Conservation (phyloP, 306 rosid species). For the Cucumis melo region DNA sequence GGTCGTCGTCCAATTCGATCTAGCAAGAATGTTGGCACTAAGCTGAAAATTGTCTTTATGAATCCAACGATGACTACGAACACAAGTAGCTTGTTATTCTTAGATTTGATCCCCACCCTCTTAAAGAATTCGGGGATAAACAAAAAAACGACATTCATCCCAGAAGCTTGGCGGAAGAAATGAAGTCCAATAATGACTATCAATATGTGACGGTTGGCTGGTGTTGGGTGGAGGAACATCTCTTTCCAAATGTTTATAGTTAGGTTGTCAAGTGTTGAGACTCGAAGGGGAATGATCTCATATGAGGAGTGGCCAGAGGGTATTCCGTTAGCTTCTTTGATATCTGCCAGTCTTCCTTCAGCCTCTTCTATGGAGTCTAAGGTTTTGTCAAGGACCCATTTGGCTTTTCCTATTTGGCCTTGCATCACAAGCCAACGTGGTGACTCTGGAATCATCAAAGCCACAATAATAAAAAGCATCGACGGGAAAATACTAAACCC, state of each 20-base stretch:
- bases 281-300: constrained; percentile 29
- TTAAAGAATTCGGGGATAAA: constrained; percentile 47
- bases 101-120: constrained; percentile 35
- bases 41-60: constrained; percentile 36
- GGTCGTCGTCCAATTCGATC: constrained; percentile 64
- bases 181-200: constrained; percentile 46
- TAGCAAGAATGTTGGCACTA: constrained; percentile 47
- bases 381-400: constrained; percentile 40
- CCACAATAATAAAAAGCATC: constrained; percentile 22
- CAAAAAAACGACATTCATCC: constrained; percentile 55
- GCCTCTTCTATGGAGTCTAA: constrained; percentile 62
- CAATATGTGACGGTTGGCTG: constrained; percentile 27
- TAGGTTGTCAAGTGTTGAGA: background rate
- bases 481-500: constrained; percentile 55
- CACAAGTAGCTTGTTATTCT: constrained; percentile 19
- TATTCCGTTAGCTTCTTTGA: constrained; percentile 58
- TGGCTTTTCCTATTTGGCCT: constrained; percentile 65
- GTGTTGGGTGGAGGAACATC: constrained; percentile 16
- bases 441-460: constrained; percentile 70
- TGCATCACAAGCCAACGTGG: constrained; percentile 84
- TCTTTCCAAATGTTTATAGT: constrained; percentile 67
- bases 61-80: constrained; percentile 53
- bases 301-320: constrained; percentile 31
- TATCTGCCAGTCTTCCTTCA: constrained; percentile 31
- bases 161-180: constrained; percentile 58